Conservation (phyloP, 805 yeast species). For the Candida broadrunensis region DNA sequence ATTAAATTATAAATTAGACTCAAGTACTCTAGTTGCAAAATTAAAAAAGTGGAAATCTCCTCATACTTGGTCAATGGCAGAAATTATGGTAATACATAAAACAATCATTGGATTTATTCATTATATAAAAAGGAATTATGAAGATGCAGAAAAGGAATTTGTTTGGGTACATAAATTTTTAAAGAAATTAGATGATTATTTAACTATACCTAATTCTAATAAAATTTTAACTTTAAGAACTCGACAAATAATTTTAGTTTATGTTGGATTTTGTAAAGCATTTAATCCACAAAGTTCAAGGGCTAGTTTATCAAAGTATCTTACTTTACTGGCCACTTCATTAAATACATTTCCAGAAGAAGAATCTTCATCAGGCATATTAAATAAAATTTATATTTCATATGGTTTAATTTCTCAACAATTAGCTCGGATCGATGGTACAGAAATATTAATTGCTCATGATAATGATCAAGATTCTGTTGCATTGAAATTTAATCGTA, state of each 20-base stretch:
- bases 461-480: not conserved
- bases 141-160: not conserved
- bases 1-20: not conserved
- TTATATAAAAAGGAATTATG: not conserved
- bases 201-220: not conserved
- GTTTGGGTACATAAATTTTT: not conserved
- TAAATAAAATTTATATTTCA: not conserved
- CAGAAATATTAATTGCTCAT: not conserved
- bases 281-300: not conserved
- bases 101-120: not conserved
- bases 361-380: not conserved
- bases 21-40: not conserved
- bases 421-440: not conserved
- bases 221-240: not conserved
- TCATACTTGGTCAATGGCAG: not conserved
- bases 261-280: not conserved
- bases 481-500: not conserved
- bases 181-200: not conserved
- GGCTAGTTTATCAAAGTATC: not conserved
- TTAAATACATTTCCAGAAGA: not conserved
- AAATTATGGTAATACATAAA: not conserved
- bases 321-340: not conserved
- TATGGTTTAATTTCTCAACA: slow-evolving; percentile 1
- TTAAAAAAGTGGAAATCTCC: not conserved
- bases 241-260: not conserved